phyloP scores from a whole-genome alignment of 208 protist species.

The Tritrichomonas musculus region DNA sequence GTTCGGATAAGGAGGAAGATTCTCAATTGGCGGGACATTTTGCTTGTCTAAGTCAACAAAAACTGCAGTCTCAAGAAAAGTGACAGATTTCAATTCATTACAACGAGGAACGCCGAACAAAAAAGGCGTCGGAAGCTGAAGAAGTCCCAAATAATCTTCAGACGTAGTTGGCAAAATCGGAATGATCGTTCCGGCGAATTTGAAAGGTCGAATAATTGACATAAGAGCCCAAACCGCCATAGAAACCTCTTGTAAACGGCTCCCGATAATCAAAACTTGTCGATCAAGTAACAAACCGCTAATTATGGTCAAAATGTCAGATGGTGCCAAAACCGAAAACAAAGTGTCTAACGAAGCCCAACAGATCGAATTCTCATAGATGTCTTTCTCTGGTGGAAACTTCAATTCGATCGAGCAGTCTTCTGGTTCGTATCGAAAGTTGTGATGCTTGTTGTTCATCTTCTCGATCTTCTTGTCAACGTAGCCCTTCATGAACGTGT shows the following conservation, averaged over 20 bases:
- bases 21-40: neutral
- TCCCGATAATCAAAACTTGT: neutral
- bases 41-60: neutral
- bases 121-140: neutral
- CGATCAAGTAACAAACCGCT: neutral
- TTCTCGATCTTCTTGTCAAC: too few relatives aligned
- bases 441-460: too few relatives aligned
- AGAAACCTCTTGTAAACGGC: neutral
- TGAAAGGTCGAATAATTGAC: neutral
- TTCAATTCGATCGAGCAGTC: neutral
- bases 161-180: neutral
- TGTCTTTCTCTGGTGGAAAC: neutral
- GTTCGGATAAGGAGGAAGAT: neutral
- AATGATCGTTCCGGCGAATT: neutral
- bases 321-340: neutral
- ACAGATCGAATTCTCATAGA: neutral
- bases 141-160: neutral
- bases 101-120: neutral
- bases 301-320: neutral
- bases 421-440: too few relatives aligned
- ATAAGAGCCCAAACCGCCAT: neutral
- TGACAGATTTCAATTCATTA: neutral
- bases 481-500: too few relatives aligned
- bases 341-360: neutral
- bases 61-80: neutral